These are phyloP conservation scores for Sporisorium graminicola DNA, from an alignment of 1,284 basidiomycete genomes.

Conservation along the genomic window DNA sequence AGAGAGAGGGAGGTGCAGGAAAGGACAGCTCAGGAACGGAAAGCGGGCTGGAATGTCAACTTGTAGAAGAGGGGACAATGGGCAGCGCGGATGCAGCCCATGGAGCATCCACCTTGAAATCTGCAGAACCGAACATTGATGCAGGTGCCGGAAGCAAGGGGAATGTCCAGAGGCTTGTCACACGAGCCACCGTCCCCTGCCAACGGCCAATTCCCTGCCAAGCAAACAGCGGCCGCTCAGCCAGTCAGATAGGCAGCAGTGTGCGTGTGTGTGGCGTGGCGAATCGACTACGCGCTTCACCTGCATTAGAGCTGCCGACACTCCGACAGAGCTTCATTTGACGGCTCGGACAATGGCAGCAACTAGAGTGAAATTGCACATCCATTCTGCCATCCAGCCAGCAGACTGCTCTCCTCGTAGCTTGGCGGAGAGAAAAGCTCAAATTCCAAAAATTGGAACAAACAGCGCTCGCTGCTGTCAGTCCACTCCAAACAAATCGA, in stretches of 20 bases:
- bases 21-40: not conserved
- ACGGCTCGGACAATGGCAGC: conserved; percentile 6
- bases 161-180: not conserved
- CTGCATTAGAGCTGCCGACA: not conserved
- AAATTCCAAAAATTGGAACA: not conserved
- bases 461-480: not conserved
- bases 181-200: not conserved
- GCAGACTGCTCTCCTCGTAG: not conserved
- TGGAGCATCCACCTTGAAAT: not conserved
- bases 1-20: not conserved
- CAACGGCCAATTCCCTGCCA: conserved; percentile 1
- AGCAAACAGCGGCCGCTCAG: too few species aligned
- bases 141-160: conserved; percentile 7
- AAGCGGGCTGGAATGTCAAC: not conserved
- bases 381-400: not conserved
- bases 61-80: not conserved
- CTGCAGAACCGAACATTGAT: conserved; percentile 6
- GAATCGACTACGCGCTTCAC: not conserved
- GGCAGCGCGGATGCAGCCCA: not conserved
- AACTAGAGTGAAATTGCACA: not conserved
- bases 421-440: not conserved
- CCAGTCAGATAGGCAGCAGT: too few species aligned
- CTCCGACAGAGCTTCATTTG: conserved; percentile 1
- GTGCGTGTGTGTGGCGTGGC: not conserved
- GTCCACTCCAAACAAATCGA: not conserved